phyloP scores from a whole-genome alignment of 371 early-diverging fungal genomes.

The Blastocladiella emersonii region DNA sequence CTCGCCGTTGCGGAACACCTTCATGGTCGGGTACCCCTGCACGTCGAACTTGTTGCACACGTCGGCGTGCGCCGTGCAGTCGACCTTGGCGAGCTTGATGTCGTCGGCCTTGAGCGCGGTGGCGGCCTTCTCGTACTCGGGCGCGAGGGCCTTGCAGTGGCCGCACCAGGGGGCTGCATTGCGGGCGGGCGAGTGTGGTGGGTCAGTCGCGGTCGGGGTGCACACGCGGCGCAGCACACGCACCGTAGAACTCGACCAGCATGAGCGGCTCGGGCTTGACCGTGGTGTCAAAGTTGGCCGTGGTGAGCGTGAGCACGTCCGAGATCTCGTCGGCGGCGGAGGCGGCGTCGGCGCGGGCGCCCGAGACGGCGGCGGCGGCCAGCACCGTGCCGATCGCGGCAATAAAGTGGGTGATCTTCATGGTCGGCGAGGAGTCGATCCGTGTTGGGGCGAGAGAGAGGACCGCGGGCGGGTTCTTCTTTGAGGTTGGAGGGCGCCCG shows the following conservation, averaged over 20 bases:
- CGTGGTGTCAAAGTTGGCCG: constrained; percentile 43
- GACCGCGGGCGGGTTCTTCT: no score
- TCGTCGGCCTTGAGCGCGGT: constrained; percentile 48
- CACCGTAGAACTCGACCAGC: constrained; percentile 89
- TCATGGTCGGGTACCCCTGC: constrained; percentile 86
- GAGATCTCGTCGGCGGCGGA: constrained; percentile 26
- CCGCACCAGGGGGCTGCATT: constrained; percentile 16
- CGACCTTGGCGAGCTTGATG: constrained; percentile 80
- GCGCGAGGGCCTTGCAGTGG: constrained; percentile 78
- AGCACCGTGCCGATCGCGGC: constrained; percentile 4
- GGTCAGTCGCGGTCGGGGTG: no score
- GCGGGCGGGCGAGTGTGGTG: not conserved
- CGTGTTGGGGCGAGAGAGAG: no score
- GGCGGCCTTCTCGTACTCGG: constrained; percentile 84
- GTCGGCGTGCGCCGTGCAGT: constrained; percentile 76
- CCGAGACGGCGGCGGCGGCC: constrained; percentile 6
- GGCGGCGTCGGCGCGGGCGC: constrained; percentile 7
- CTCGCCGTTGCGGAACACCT: constrained; percentile 62
- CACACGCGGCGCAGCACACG: constrained; percentile 22
- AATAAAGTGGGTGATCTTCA: constrained; percentile 5
- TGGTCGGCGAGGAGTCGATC: not conserved
- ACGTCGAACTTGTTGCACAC: constrained; percentile 67
- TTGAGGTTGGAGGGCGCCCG: no score
- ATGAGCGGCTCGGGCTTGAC: constrained; percentile 50
- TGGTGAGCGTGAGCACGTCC: constrained; percentile 55